Evolutionary conservation across 2,329 filamentous ascomycete species (phyloP).

Genomic region (Monilinia fructicola): DNA sequence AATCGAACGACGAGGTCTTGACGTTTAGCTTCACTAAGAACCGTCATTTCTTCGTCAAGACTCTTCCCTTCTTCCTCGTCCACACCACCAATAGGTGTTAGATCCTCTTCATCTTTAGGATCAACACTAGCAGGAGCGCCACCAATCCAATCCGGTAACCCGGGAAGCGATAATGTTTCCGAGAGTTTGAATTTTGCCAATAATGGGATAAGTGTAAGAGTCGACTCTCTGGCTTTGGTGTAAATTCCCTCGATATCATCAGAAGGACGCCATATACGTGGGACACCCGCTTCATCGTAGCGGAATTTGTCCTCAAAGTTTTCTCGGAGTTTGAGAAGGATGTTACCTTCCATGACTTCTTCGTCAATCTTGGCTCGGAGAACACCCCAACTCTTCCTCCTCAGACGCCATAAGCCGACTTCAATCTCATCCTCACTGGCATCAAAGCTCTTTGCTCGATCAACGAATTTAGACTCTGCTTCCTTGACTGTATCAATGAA

Average conservation of each 20-base stretch:
- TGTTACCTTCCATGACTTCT: constrained; percentile 96
- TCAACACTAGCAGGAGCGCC: constrained; percentile 71
- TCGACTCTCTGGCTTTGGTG: constrained; percentile 88
- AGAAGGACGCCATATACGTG: constrained; percentile 91
- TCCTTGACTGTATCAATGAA: constrained; percentile 82
- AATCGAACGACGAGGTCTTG: constrained; percentile 92
- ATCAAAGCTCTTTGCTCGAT: constrained; percentile 89
- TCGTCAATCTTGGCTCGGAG: constrained; percentile 90
- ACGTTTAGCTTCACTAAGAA: constrained; percentile 85
- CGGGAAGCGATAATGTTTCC: constrained; percentile 71
- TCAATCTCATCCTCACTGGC: constrained; percentile 89
- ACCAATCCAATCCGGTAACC: constrained; percentile 83
- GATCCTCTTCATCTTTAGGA: constrained; percentile 83
- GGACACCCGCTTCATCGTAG: constrained; percentile 92
- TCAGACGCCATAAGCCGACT: constrained; percentile 86
- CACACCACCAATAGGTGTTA: constrained; percentile 84
- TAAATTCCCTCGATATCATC: constrained; percentile 98
- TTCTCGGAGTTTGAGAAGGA: constrained; percentile 90
- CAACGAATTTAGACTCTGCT: constrained; percentile 81
- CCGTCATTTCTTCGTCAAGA: constrained; percentile 91
- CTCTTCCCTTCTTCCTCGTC: constrained; percentile 95
- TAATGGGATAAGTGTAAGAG: constrained; percentile 84
- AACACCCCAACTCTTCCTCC: constrained; percentile 92
- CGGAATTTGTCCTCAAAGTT: constrained; percentile 99
- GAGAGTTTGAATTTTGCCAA: constrained; percentile 80